Conservation (phyloP, 352 stramenopile genomes). For the Plasmopara muralis region DNA sequence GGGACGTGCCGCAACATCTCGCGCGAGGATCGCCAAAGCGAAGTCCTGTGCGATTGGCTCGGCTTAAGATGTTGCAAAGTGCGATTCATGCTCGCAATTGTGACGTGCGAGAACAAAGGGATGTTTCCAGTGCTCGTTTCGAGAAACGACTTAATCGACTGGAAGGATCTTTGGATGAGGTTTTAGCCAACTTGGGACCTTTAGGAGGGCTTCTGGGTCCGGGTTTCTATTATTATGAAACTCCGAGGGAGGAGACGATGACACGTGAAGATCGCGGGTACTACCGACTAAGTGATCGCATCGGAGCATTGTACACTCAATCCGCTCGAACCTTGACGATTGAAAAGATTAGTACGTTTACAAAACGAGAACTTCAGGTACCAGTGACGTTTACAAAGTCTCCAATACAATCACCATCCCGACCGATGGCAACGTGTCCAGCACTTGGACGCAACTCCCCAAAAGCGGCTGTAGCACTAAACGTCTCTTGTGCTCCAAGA, state of each 20-base stretch:
- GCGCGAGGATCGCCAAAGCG: slow-evolving; percentile 48
- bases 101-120: slow-evolving; percentile 43
- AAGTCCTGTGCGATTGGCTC: slow-evolving; percentile 63
- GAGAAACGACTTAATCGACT: slow-evolving; percentile 26
- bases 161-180: slow-evolving; percentile 33
- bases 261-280: slow-evolving; percentile 58
- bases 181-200: slow-evolving; percentile 61
- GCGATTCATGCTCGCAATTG: slow-evolving; percentile 78
- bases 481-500: slow-evolving; percentile 6
- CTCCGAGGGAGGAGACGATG: slow-evolving; percentile 15
- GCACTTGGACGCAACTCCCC: slow-evolving; percentile 26
- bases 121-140: slow-evolving; percentile 17
- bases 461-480: not conserved
- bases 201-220: slow-evolving; percentile 59
- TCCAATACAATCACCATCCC: slow-evolving; percentile 33
- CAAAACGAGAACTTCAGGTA: slow-evolving; percentile 38
- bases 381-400: slow-evolving; percentile 38
- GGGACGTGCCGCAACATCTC: slow-evolving; percentile 20
- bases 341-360: slow-evolving; percentile 64
- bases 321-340: slow-evolving; percentile 57
- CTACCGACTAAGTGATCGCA: slow-evolving; percentile 77
- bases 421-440: slow-evolving; percentile 43
- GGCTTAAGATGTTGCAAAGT: slow-evolving; percentile 79
- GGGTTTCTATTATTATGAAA: slow-evolving; percentile 12
- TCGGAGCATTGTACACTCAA: slow-evolving; percentile 68